Evolutionary conservation across 176 grass and related monocot species (phyloP).

Genomic region (Neostapfia colusana): DNA sequence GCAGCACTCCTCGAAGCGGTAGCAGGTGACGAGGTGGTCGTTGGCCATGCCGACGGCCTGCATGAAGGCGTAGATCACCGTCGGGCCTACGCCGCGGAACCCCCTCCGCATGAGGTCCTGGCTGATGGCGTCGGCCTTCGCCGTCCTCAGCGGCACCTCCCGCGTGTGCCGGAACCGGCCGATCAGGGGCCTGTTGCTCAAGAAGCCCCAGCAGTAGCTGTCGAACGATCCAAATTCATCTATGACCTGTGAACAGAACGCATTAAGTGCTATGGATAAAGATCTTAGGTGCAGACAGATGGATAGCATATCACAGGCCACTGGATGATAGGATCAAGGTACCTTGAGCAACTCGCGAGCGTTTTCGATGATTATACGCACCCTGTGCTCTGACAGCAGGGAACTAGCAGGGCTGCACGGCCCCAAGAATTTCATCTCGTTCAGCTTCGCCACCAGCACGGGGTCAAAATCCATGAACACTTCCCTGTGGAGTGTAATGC

Average conservation of each 20-base stretch:
- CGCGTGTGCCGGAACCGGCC: constrained; percentile 66
- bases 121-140: constrained; percentile 85
- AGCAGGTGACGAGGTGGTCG: constrained; percentile 83
- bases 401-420: constrained; percentile 61
- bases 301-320: neutral
- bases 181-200: constrained; percentile 59
- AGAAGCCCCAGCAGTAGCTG: constrained; percentile 88
- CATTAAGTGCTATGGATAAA: constrained; percentile 28
- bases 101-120: constrained; percentile 81
- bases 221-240: constrained; percentile 93
- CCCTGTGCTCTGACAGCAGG: constrained; percentile 75
- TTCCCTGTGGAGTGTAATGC: constrained; percentile 58
- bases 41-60: constrained; percentile 90
- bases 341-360: constrained; percentile 89
- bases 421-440: constrained; percentile 73
- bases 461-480: constrained; percentile 94
- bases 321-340: neutral
- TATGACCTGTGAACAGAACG: constrained; percentile 55
- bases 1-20: constrained; percentile 70
- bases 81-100: constrained; percentile 80
- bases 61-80: constrained; percentile 97
- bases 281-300: constrained; percentile 26
- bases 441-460: constrained; percentile 63
- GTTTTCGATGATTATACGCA: constrained; percentile 77
- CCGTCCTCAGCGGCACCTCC: constrained; percentile 79